Evolutionary conservation across 129 eudicot genomes (phyloP), one percentile per base, ranked within the genome.

Genomic region (Centrapalus pauciflorus): DNA sequence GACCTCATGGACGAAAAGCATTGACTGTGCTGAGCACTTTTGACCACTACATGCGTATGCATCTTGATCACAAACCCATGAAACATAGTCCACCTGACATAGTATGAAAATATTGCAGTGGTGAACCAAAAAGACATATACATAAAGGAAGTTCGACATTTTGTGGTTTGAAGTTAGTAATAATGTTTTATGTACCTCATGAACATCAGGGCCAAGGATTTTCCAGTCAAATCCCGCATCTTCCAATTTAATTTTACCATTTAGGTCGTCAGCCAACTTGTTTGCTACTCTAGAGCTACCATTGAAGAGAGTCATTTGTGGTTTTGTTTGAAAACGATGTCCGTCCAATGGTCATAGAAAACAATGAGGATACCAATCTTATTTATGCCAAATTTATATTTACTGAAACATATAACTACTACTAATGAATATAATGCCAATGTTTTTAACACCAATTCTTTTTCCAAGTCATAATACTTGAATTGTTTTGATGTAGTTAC

Each of bases 211-310:
- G 45, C 97, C 99, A 59, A 94, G 97, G 64, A 94, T 86, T 64
- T 94, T 89, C 99, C 97, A 94, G 81, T 94, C 99, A 77, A 94
- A 94, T 65, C 99, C 99, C 26, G 99, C 99, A 82, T 94, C 99
- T 82, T 94, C 99, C 73, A 94, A 71, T 69, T 82, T 94, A 67
- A 94, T 72, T 33, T 83, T 85, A 30, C 99, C 97, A 51, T 85
- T 89, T 33, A 89, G 50, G 73, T 94, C 99, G 63, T 72, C 81
- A 6, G 99, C 95, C 68, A 94, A 67, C 76, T 86, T 82, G 48
- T 94, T 95, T 40, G 97, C 99, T 11, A 94, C 88, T 79, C 90
- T 89, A 16, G 99, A 86, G 76, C 99, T 94, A 16, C 99, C 99
- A 5, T 95, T 94, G 62, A 94, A 94, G 74, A 94, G 95, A 33